Percentiles rank a stretch among this genome's conserved stretches.
phyloP scores from a whole-genome alignment of 345 rosid genomes.

The Stellera chamaejasme region DNA sequence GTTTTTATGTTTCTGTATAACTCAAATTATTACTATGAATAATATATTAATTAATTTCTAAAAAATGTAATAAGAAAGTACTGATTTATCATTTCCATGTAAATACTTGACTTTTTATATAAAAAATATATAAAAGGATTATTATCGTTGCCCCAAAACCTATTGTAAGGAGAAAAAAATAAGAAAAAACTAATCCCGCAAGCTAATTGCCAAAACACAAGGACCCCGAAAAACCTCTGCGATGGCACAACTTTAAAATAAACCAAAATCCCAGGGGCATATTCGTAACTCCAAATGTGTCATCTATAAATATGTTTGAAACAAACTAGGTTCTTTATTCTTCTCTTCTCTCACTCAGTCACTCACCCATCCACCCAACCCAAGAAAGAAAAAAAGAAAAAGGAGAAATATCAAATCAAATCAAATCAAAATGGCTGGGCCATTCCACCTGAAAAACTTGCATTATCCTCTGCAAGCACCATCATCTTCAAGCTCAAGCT shows the following conservation, averaged over 20 bases:
- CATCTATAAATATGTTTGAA: constrained; percentile 23
- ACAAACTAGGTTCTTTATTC: constrained; percentile 7
- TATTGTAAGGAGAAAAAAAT: constrained; percentile 10
- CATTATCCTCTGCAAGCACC: constrained; percentile 20
- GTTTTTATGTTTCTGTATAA: no score
- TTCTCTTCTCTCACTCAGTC: no score
- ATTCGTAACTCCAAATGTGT: constrained; percentile 12
- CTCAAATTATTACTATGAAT: no score
- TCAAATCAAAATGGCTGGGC: constrained; percentile 15
- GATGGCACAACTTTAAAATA: constrained; percentile 33
- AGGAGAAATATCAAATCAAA: no score
- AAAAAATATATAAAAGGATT: no score
- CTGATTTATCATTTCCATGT: no score
- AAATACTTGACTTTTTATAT: no score
- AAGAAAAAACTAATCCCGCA: neutral
- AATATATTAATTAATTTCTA: no score
- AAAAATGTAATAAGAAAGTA: no score
- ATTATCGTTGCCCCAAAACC: constrained; percentile 9
- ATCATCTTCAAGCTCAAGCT: constrained; percentile 37
- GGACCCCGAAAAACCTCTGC: constrained; percentile 14
- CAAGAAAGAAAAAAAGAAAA: no score
- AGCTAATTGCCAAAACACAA: no score
- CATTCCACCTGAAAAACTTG: constrained; percentile 17
- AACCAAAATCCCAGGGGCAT: constrained; percentile 29
- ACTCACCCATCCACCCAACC: neutral